Base-by-base conservation (phyloP, 192 early-diverging fungal species). In the Spizellomyces punctatus region DNA sequence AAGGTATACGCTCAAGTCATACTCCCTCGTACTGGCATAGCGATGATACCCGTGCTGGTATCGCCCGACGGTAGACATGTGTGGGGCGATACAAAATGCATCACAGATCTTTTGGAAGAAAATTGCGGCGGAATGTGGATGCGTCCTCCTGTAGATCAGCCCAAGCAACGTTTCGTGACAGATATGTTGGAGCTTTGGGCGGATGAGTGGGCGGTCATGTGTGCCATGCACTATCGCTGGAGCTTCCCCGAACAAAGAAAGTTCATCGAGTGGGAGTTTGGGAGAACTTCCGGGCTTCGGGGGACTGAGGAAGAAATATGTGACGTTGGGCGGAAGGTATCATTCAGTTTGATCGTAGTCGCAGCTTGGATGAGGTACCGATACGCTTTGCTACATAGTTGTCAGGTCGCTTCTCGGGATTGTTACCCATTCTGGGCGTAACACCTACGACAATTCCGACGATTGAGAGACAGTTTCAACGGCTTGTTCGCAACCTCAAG, bases 11-110 rank as follows among this genome's bases (percentile, higher is more conserved):
- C 50, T 0, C 14, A 54, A n/a, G 50, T 54, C 50, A 54, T 54
- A n/a, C 12, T 54, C 17, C 50, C 50, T 19, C 50, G 50, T n/a
- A 54, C 50, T 12, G 50, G 50, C 14, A 19, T 19, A 19, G 50
- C 50, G 14, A 54, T 54, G 50, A 54, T 54, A 12, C 50, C 50
- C 0, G 50, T 54, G 2, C 17, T 54, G 17, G 4, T 54, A 12
- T 54, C 50, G 50, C 50, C 50, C 14, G 50, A 54, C 17, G 50
- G 50, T 19, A 54, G 17, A 12, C 50, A 54, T 54, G 50, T 54
- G 14, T 54, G 50, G 50, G 50, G 50, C 14, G 50, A 54, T 54
- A 54, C 50, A 12, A 54, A 54, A 54, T 54, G 50, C 17, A 54
- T 54, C 17, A 54, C 50, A 19, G 50, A 54, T 54, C 12, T 54